Conservation (phyloP, 2,329 filamentous ascomycete genomes). For the Fusarium agapanthi region DNA sequence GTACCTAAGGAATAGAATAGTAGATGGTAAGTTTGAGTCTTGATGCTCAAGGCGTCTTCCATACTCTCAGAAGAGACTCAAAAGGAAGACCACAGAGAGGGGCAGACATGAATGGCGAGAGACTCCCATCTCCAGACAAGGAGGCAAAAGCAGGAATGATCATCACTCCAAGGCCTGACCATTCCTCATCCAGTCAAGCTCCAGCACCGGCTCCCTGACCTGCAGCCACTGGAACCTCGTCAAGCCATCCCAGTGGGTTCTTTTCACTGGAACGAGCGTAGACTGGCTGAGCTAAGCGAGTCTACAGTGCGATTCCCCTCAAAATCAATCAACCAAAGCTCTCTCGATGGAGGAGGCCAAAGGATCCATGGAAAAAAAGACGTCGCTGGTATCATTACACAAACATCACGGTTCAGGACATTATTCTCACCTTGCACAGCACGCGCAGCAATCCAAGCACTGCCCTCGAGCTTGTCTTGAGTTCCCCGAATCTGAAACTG, state of each 20-base stretch:
- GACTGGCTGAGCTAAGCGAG: slow-evolving; percentile 38
- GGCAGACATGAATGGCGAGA: slow-evolving; percentile 28
- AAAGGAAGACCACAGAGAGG: slow-evolving; percentile 19
- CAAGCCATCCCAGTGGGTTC: slow-evolving; percentile 25
- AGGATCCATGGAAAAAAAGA: background rate
- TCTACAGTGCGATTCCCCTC: slow-evolving; percentile 18
- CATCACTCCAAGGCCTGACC: background rate
- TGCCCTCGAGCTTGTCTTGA: slow-evolving; percentile 18
- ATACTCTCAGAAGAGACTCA: background rate
- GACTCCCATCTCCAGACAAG: slow-evolving; percentile 19
- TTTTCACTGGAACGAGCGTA: slow-evolving; percentile 7
- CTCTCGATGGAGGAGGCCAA: background rate
- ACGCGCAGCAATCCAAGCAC: slow-evolving; percentile 11
- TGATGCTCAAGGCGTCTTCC: background rate
- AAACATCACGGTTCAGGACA: slow-evolving; percentile 10
- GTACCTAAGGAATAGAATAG: background rate
- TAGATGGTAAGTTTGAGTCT: background rate
- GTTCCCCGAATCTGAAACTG: slow-evolving; percentile 35
- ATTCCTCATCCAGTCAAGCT: background rate
- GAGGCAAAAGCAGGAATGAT: slow-evolving; percentile 26
- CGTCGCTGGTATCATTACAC: slow-evolving; percentile 24
- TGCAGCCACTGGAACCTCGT: slow-evolving; percentile 34
- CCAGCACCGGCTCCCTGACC: slow-evolving; percentile 14
- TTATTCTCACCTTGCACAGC: slow-evolving; percentile 16
- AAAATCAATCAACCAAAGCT: background rate